A percentile compares a stretch with the other conserved stretches of the same genome.
Evolutionary conservation across 192 early-diverging fungal genomes (phyloP).

Genomic region (Chytriomyces confervae): DNA sequence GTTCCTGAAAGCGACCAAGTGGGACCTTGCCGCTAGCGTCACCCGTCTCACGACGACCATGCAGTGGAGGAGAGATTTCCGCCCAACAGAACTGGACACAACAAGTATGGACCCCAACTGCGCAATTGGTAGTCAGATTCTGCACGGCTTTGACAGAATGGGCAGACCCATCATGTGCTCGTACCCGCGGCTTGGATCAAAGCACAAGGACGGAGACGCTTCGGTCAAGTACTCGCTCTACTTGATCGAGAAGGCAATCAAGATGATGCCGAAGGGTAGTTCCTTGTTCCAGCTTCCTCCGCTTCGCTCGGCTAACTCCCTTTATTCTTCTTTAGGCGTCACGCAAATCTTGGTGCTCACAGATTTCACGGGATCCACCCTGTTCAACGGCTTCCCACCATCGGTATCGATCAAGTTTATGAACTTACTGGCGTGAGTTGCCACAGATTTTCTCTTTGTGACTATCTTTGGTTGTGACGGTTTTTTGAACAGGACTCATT

Average conservation of each 20-base stretch:
- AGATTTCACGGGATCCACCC: conserved; percentile 78
- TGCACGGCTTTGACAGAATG: conserved; percentile 79
- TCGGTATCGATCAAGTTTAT: conserved; percentile 62
- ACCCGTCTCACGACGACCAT: conserved; percentile 70
- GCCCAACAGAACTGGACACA: conserved; percentile 48
- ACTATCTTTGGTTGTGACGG: no score
- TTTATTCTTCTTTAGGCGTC: not conserved
- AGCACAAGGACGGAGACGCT: conserved; percentile 72
- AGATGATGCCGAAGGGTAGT: conserved; percentile 23
- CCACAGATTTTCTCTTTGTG: no score
- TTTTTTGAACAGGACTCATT: conserved; percentile 59
- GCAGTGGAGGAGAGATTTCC: conserved; percentile 71
- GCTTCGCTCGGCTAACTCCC: not conserved
- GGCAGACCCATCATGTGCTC: conserved; percentile 80
- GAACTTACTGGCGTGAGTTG: conserved; percentile 67
- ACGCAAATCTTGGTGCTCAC: conserved; percentile 79
- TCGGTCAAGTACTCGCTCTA: conserved; percentile 84
- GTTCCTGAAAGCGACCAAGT: conserved; percentile 65
- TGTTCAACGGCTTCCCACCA: conserved; percentile 67
- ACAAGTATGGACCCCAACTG: not conserved
- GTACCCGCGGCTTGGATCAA: conserved; percentile 50
- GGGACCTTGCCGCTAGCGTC: conserved; percentile 56
- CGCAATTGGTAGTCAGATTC: conserved; percentile 50
- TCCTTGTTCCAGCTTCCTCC: not conserved
- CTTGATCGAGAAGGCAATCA: conserved; percentile 78